These are phyloP conservation scores for Penicillium sclerotigenum DNA, from an alignment of 2,329 filamentous ascomycete genomes.

Conservation along the genomic window DNA sequence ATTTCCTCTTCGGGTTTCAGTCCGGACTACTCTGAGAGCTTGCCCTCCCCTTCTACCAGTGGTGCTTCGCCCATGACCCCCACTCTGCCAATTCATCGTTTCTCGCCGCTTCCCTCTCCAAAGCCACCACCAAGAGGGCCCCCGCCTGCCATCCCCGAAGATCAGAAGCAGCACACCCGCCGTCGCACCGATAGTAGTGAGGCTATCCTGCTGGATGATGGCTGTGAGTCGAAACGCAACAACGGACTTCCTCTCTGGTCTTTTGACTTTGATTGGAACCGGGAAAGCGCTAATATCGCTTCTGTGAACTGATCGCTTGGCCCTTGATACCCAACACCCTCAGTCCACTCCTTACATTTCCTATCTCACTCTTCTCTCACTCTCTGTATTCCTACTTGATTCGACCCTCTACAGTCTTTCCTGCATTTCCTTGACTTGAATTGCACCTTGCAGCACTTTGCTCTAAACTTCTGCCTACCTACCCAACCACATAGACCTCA, in stretches of 20 bases:
- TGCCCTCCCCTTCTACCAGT: conserved; percentile 38
- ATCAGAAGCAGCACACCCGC: conserved; percentile 37
- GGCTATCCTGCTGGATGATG: conserved; percentile 45
- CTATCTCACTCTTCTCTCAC: neutral
- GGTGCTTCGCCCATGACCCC: conserved; percentile 41
- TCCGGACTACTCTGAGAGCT: conserved; percentile 37
- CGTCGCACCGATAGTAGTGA: conserved; percentile 46
- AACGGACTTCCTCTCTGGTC: conserved; percentile 47
- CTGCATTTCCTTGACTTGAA: conserved; percentile 1
- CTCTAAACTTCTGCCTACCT: neutral
- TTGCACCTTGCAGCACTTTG: neutral
- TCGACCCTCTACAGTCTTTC: neutral
- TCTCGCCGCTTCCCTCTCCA: conserved; percentile 36
- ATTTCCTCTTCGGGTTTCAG: conserved; percentile 34
- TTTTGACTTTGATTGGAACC: conserved; percentile 36
- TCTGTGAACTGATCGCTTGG: conserved; percentile 33
- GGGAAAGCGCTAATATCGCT: conserved; percentile 41
- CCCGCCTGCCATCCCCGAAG: conserved; percentile 33
- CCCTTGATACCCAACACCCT: conserved; percentile 4
- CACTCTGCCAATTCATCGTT: conserved; percentile 39
- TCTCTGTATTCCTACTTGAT: conserved; percentile 1
- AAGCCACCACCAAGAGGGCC: conserved; percentile 33
- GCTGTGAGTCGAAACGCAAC: conserved; percentile 55
- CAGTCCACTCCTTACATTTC: conserved; percentile 6
- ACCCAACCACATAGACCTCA: neutral